Evolutionary conservation across 768 basidiomycete genomes (phyloP), one percentile per base, ranked within the genome.

Genomic region (Pleurotus sapidus): DNA sequence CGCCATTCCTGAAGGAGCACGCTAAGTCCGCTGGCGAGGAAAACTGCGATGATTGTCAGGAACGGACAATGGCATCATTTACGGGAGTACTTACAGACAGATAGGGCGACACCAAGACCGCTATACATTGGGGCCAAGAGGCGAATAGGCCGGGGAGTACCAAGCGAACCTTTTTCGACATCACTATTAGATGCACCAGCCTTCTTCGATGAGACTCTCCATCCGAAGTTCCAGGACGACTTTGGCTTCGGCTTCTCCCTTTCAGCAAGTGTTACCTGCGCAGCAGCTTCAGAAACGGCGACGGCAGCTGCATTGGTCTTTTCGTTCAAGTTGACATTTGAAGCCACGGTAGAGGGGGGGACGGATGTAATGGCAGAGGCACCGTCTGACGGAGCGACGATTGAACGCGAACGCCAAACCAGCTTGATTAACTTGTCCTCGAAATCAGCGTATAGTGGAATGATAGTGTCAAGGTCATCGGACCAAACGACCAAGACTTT

Each of bases 401-500:
- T 68, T 50, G 71, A 62, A 37, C 84, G 77, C 20, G 75, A 70
- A 47, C 78, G 71, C 82, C 82, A 84, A 48, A 81, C 76, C 46
- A 81, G 73, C 57, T 81, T 83, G 74, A 83, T 80, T 67, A 81
- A 61, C 73, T 86, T 87, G 23, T 84, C 79, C 61, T 91, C 87
- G 64, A 92, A 90, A 65, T 90, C 89, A 12, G 72, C 69, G 67
- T 80, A 86, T n/a, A 86, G 67, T 0, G 87, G 86, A 51, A 95
- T 87, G 62, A 95, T 88, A 60, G 74, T 76, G 67, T 94, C 91
- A 38, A 95, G 77, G 64, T 87, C 80, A 71, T 95, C 91, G 0
- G 89, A 84, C 93, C 93, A 95, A 17, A 90, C 84, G 20, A 94
- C 79, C 24, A 95, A 76, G 43, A 92, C 89, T 20, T 84, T 83